Percentiles rank a stretch among this genome's conserved stretches.
These are phyloP conservation scores for Xylariaceae sp. DNA, from an alignment of 2,329 filamentous ascomycete genomes.

Conservation along the genomic window DNA sequence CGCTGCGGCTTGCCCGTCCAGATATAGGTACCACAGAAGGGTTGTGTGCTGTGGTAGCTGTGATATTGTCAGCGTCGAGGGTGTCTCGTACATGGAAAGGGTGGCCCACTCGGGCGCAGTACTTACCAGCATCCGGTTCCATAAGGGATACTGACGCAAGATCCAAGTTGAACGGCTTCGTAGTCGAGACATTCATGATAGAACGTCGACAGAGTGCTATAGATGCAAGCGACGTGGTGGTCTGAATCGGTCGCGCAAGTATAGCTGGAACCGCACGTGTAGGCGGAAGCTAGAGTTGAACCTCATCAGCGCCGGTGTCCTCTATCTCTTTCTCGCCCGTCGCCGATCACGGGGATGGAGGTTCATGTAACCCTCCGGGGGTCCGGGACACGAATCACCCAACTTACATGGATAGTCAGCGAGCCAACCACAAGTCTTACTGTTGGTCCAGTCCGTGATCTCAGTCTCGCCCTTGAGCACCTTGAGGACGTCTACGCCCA, in stretches of 20 bases:
- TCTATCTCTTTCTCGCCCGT: not conserved
- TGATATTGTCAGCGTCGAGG: slow-evolving; percentile 2
- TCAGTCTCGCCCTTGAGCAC: slow-evolving; percentile 15
- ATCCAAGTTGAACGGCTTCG: slow-evolving; percentile 28
- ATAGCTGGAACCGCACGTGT: slow-evolving; percentile 21
- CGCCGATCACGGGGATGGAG: not conserved
- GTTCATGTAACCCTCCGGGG: not conserved
- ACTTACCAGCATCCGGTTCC: slow-evolving; percentile 37
- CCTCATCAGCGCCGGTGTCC: not conserved
- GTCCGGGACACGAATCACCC: not conserved
- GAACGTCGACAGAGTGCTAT: slow-evolving; percentile 30
- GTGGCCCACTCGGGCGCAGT: not conserved
- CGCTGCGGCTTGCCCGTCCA: slow-evolving; percentile 32
- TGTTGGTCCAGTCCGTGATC: slow-evolving; percentile 26
- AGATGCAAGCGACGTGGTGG: slow-evolving; percentile 35
- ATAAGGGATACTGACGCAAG: slow-evolving; percentile 27
- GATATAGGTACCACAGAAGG: slow-evolving; percentile 35
- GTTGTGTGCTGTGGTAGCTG: slow-evolving; percentile 18
- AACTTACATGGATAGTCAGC: slow-evolving; percentile 29
- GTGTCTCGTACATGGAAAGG: not conserved
- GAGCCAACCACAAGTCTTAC: slow-evolving; percentile 30
- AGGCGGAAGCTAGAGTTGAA: slow-evolving; percentile 22
- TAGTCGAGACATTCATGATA: slow-evolving; percentile 35
- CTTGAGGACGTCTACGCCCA: slow-evolving; percentile 20
- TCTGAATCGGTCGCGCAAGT: slow-evolving; percentile 32